Evolutionary conservation across 192 early-diverging fungal species (phyloP), one percentile per base, ranked within the genome.

Genomic region (Backusella tarrabulga): DNA sequence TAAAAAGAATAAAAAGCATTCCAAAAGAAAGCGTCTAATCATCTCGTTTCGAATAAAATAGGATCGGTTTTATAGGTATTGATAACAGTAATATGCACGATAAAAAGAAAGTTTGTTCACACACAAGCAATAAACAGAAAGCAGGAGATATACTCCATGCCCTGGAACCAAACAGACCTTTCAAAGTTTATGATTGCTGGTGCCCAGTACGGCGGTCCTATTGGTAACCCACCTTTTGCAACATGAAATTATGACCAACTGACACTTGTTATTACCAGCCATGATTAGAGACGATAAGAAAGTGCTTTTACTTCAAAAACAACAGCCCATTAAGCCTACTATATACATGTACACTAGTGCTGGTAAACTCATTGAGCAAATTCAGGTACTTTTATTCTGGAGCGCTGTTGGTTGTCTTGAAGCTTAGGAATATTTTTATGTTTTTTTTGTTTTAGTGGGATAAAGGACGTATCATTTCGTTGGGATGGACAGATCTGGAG

Each of bases 401-500:
- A 12, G 8, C 2, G 15, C 23, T 29, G n/a, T 11, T 63, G 23
- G 23, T n/a, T 17, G 12, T 19, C 19, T 67, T 26, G 44, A 75
- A 34, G 23, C 17, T 67, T 35, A 34, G 26, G 9, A 35, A 35
- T 3, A 68, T 75, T 26, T 34, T 52, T 32, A 32, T 32, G 32
- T 32, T 32, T 32, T 32, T 32, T 21, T 19, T 70, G 15, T 68
- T 35, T 50, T 46, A 94, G 91, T 97, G 95, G 92, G 96, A 96
- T 69, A 95, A 93, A 75, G 92, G 92, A 68, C 89, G 89, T 7
- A 93, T 99, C 72, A 90, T 99, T n/a, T 90, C 87, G 1, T 91
- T 99, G 87, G 93, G 93, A 74, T 99, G 98, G 98, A 95, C 93
- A 38, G 89, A 88, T 35, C 88, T 87, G 12, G 97, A 98, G 72